Base-by-base conservation (phyloP, 345 rosid species). In the Citrus glauca region DNA sequence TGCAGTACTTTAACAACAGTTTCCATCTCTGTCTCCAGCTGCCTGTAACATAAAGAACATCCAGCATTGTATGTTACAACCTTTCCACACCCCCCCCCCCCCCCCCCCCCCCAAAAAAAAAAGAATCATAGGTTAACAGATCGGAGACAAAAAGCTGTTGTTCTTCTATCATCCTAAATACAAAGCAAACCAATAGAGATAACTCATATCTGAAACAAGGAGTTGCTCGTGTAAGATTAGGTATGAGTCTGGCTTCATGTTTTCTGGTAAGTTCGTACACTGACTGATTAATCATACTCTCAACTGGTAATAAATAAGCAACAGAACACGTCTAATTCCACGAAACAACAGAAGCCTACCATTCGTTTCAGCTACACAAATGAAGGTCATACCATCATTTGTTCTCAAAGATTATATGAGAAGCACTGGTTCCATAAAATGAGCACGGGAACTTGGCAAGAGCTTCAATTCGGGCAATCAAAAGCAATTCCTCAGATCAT, bases 11-110 rank as follows among this genome's bases (percentile, higher is more conserved):
- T 89, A 70, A 92, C 82, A 80, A 92, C 97, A 17, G 94, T 95
- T 83, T 93, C 97, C 79, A 89, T 88, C 80, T 95, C 99, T 80
- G 85, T 82, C 86, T 93, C 98, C 28, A 93, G 79, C 84, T 92
- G 88, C 94, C 96, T 93, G 70, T 83, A 59, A 57, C 50, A 42
- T 2, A 53, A 1, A 48, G 57, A 77, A 73, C 10, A 66, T 37
- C 14, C 9, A 37, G n/a, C 19, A 72, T 33, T 30, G 6, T 37
- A 53, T 22, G 63, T 28, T 4, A 4, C 71, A 45, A 13, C 50
- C 50, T 3, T 45, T 13, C 50, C 32, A 3, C 0, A 4, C 0
- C 32, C 27, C 27, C 27, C 27, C 27, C 27, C 27, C 1, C 32
- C 32, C 32, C 0, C 32, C 32, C 32, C 32, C 32, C 32, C 30